Conservation (phyloP, 768 basidiomycete genomes). For the Podaxis sp. region DNA sequence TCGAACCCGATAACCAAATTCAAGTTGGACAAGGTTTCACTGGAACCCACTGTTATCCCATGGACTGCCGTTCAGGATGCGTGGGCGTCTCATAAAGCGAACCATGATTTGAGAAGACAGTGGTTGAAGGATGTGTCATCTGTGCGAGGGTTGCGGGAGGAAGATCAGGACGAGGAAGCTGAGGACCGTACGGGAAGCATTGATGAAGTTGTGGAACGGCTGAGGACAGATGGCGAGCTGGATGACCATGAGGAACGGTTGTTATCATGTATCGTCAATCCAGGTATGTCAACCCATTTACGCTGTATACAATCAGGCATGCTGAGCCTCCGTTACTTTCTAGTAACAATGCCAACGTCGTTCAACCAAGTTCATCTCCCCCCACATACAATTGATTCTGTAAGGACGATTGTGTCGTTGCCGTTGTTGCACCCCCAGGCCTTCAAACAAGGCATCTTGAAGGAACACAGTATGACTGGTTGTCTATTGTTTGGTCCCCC, state of each 20-base stretch:
- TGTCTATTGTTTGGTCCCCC: slow-evolving; percentile 92
- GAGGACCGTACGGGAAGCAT: slow-evolving; percentile 33
- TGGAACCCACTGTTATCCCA: slow-evolving; percentile 56
- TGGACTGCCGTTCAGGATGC: slow-evolving; percentile 66
- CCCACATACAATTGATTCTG: slow-evolving; percentile 82
- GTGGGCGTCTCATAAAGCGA: slow-evolving; percentile 55
- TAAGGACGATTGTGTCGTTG: slow-evolving; percentile 86
- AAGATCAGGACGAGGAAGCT: slow-evolving; percentile 31
- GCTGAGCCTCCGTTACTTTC: slow-evolving; percentile 9
- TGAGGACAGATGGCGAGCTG: slow-evolving; percentile 73
- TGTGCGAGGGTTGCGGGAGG: slow-evolving; percentile 16
- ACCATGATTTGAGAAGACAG: slow-evolving; percentile 46
- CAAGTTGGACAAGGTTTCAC: slow-evolving; percentile 31
- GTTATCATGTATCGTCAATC: slow-evolving; percentile 82
- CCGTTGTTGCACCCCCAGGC: slow-evolving; percentile 84
- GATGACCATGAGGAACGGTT: slow-evolving; percentile 80
- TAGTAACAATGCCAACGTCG: slow-evolving; percentile 69
- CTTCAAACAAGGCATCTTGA: slow-evolving; percentile 85
- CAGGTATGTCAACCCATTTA: slow-evolving; percentile 40
- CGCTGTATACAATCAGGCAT: not conserved
- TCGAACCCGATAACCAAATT: slow-evolving; percentile 24
- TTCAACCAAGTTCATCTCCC: slow-evolving; percentile 90
- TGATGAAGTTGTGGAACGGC: slow-evolving; percentile 72
- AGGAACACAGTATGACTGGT: slow-evolving; percentile 88
- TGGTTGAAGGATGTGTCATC: slow-evolving; percentile 52